Conservation (phyloP, 1,284 basidiomycete genomes). For the Sutorius eximius region DNA sequence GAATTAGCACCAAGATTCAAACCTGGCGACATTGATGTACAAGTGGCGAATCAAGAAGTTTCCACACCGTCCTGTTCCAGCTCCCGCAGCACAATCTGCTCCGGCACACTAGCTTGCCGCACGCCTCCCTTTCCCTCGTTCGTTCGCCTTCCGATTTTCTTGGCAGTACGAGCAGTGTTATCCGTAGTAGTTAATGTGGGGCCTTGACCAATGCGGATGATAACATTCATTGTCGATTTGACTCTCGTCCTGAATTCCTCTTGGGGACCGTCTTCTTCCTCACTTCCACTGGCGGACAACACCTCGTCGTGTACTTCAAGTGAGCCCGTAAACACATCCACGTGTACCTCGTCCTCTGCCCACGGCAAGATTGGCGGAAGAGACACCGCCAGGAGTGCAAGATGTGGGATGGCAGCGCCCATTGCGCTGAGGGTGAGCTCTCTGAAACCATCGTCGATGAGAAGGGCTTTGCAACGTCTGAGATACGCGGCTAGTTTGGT, state of each 20-base stretch:
- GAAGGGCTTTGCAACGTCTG: slow-evolving; percentile 72
- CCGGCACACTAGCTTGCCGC: slow-evolving; percentile 8
- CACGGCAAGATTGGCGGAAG: slow-evolving; percentile 77
- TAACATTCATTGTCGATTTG: slow-evolving; percentile 64
- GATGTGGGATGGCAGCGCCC: slow-evolving; percentile 85
- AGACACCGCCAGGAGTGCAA: slow-evolving; percentile 69
- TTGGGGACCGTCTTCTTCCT: slow-evolving; percentile 38
- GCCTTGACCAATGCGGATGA: slow-evolving; percentile 63
- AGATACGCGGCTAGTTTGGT: slow-evolving; percentile 75
- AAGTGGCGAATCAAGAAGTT: slow-evolving; percentile 13
- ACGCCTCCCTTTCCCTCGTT: slow-evolving; percentile 1
- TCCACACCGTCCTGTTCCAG: slow-evolving; percentile 38
- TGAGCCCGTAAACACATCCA: slow-evolving; percentile 72
- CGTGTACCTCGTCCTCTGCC: slow-evolving; percentile 60
- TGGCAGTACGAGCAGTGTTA: slow-evolving; percentile 4
- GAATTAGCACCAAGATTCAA: neutral
- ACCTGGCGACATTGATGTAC: neutral
- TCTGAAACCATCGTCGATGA: slow-evolving; percentile 82
- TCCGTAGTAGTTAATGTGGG: slow-evolving; percentile 37
- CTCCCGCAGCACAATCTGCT: slow-evolving; percentile 37
- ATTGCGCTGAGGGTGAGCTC: slow-evolving; percentile 77
- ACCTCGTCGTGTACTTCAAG: slow-evolving; percentile 80
- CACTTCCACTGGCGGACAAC: slow-evolving; percentile 71
- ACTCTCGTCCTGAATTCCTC: slow-evolving; percentile 62
- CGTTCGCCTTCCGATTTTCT: slow-evolving; percentile 20